phyloP scores from a whole-genome alignment of 2,329 filamentous ascomycete genomes.

The Trichoderma polysporum region DNA sequence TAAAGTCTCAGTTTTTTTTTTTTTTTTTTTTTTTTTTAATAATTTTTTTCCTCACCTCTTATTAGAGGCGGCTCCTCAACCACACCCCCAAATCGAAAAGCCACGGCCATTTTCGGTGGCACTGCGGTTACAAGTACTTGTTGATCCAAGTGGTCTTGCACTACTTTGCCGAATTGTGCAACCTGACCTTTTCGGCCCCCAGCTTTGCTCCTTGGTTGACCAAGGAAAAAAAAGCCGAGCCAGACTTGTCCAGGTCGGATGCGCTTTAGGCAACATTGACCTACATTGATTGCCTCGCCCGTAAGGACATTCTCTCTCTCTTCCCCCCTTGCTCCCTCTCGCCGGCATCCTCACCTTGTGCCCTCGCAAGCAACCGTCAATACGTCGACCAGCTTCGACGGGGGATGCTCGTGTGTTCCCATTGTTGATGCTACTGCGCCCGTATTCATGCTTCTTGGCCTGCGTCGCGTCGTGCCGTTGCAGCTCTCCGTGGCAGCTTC shows the following conservation, averaged over 20 bases:
- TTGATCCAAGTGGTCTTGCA: constrained; percentile 22
- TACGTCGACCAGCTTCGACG: constrained; percentile 4
- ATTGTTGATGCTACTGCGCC: constrained; percentile 10
- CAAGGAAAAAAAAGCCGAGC: constrained; percentile 23
- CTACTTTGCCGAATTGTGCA: constrained; percentile 25
- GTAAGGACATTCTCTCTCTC: constrained; percentile 35
- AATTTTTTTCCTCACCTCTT: constrained; percentile 8
- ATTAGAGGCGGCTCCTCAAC: constrained; percentile 11
- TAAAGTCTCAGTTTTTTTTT: neutral
- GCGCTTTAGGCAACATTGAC: constrained; percentile 30
- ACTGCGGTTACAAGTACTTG: constrained; percentile 18
- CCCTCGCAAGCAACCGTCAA: constrained; percentile 23
- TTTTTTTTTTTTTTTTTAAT: neutral
- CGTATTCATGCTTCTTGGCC: constrained; percentile 10
- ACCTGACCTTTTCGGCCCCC: constrained; percentile 27
- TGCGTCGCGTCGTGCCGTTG: constrained; percentile 21
- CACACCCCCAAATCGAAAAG: constrained; percentile 11
- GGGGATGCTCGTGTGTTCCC: constrained; percentile 16
- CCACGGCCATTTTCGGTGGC: constrained; percentile 16
- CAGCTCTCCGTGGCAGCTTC: constrained; percentile 12
- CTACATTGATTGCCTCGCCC: constrained; percentile 33
- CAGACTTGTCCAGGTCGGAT: constrained; percentile 27
- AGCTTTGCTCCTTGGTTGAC: constrained; percentile 25
- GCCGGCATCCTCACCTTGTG: constrained; percentile 21
- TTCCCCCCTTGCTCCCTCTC: constrained; percentile 23